A percentile compares a stretch with the other conserved stretches of the same genome.
These are phyloP conservation scores for Graphilbum fragrans DNA, from an alignment of 2,329 filamentous ascomycete species.

Conservation along the genomic window DNA sequence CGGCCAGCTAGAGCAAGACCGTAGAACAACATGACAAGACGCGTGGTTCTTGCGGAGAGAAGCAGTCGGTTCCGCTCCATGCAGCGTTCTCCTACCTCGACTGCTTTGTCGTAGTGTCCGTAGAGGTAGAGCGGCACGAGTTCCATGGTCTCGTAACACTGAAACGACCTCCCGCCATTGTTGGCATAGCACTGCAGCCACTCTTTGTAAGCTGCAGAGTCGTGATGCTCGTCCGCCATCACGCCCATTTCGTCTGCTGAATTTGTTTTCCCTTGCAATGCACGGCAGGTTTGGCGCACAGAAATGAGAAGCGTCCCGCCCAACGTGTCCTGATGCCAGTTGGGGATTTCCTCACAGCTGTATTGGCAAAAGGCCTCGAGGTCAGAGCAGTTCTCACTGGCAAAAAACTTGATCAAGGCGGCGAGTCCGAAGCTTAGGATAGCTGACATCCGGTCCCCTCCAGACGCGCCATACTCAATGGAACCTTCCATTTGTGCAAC, in stretches of 20 bases:
- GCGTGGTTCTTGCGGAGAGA: conserved; percentile 48
- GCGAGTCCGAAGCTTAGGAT: conserved; percentile 60
- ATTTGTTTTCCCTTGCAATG: conserved; percentile 63
- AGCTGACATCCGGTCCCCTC: conserved; percentile 60
- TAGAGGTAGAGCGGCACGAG: conserved; percentile 51
- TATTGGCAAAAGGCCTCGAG: conserved; percentile 60
- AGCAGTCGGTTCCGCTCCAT: conserved; percentile 34
- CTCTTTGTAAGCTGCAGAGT: conserved; percentile 42
- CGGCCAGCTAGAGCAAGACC: conserved; percentile 43
- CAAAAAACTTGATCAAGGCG: conserved; percentile 55
- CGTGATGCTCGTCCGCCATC: conserved; percentile 58
- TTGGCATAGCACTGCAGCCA: conserved; percentile 40
- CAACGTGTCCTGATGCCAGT: conserved; percentile 59
- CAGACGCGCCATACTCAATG: conserved; percentile 51
- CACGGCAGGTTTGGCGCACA: conserved; percentile 53
- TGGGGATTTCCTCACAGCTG: conserved; percentile 59
- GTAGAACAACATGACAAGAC: conserved; percentile 46
- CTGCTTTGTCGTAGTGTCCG: conserved; percentile 47
- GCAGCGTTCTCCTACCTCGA: conserved; percentile 41
- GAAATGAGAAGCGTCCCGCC: conserved; percentile 59
- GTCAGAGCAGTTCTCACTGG: conserved; percentile 56
- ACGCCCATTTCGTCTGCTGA: conserved; percentile 37
- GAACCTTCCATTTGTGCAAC: conserved; percentile 51
- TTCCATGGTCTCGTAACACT: conserved; percentile 58
- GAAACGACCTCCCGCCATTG: conserved; percentile 51